Conservation (phyloP, 163 green algal species). For the Scenedesmus sp. region DNA sequence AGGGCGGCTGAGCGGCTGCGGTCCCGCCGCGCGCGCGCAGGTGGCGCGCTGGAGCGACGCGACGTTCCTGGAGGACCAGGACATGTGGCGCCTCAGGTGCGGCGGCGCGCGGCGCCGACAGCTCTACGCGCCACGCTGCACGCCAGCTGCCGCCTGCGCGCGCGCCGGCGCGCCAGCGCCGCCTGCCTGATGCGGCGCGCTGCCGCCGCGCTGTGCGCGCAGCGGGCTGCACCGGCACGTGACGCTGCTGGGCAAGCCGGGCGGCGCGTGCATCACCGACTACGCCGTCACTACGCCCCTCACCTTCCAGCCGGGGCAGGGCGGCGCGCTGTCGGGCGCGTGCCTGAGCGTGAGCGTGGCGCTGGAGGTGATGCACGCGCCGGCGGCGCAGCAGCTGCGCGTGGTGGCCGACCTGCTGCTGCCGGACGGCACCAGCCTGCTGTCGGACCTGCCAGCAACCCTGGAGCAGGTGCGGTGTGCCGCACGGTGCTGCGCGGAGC, state of each 20-base stretch:
- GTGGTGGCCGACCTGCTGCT: constrained; percentile 29
- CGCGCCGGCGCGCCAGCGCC: no score
- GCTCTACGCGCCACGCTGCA: no score
- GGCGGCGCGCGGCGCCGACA: constrained; percentile 49
- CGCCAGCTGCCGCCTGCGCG: no score
- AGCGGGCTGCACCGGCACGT: constrained; percentile 34
- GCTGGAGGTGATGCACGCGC: not conserved
- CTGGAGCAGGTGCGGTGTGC: constrained; percentile 14
- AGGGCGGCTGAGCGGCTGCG: no score
- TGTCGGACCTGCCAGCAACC: not conserved
- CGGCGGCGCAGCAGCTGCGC: not conserved
- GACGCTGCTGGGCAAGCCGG: constrained; percentile 25
- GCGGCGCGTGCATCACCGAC: constrained; percentile 44
- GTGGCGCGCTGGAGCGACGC: constrained; percentile 95
- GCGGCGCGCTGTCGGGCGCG: not conserved
- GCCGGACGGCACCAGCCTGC: constrained; percentile 3
- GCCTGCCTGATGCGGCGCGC: constrained; percentile 6
- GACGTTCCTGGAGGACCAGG: constrained; percentile 97
- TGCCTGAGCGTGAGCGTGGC: not conserved
- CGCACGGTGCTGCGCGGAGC: not conserved
- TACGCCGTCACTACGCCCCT: constrained; percentile 47
- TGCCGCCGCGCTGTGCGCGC: constrained; percentile 27
- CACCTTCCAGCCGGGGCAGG: constrained; percentile 40
- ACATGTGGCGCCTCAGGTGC: constrained; percentile 96
- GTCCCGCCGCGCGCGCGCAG: constrained; percentile 49